These are phyloP conservation scores for Fusarium pseudocircinatum DNA, from an alignment of 2,329 filamentous ascomycete species.

Conservation along the genomic window DNA sequence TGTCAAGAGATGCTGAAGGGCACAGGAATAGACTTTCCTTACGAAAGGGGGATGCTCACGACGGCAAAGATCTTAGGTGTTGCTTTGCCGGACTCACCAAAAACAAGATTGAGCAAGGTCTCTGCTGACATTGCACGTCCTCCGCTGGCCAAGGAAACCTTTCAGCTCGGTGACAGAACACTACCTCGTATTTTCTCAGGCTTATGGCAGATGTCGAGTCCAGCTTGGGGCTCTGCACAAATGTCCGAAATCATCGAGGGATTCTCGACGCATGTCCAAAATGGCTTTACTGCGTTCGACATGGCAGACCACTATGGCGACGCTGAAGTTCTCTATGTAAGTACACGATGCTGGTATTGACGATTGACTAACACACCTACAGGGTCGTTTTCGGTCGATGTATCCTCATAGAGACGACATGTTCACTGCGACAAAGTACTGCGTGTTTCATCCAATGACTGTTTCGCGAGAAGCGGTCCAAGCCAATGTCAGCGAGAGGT, in stretches of 20 bases:
- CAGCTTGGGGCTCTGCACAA: neutral
- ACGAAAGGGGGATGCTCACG: neutral
- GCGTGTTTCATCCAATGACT: neutral
- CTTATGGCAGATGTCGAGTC: neutral
- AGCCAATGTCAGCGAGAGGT: neutral
- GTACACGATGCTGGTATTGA: accelerated
- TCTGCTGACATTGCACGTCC: neutral
- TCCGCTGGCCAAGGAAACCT: neutral
- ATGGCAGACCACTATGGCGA: neutral
- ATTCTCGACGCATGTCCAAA: neutral
- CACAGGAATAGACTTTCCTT: neutral
- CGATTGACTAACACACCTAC: accelerated
- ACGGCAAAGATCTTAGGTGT: neutral
- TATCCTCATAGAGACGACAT: neutral
- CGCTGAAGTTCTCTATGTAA: neutral
- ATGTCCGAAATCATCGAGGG: neutral
- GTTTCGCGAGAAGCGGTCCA: neutral
- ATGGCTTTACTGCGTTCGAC: neutral
- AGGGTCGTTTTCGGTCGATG: neutral
- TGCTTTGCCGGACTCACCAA: neutral
- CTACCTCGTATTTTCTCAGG: neutral
- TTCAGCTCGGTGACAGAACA: neutral
- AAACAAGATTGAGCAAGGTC: neutral
- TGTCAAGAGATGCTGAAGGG: neutral
- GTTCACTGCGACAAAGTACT: neutral